A percentile compares a stretch with the other conserved stretches of the same genome.
These are phyloP conservation scores for Uncinocarpus reesii DNA, from an alignment of 2,329 filamentous ascomycete species.

Conservation along the genomic window DNA sequence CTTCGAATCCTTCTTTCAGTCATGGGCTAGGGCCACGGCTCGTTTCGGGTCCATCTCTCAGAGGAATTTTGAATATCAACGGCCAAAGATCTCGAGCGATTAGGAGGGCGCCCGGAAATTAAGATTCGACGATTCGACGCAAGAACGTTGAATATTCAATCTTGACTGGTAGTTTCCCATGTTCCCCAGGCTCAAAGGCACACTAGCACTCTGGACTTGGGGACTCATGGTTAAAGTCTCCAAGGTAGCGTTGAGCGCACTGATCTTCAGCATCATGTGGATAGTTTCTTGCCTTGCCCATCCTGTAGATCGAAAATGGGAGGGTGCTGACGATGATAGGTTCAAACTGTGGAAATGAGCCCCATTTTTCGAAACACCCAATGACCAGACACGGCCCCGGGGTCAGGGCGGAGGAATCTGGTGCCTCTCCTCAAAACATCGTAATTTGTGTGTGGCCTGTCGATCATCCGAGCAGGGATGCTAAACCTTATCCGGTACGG, in stretches of 20 bases:
- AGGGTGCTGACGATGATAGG: not conserved
- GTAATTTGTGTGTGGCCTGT: constrained; percentile 1
- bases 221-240: too few species aligned
- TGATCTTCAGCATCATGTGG: constrained; percentile 5
- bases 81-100: too few species aligned
- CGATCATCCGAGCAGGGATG: constrained; percentile 6
- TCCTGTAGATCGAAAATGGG: not conserved
- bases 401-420: not conserved
- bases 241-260: too few species aligned
- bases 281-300: not conserved
- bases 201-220: too few species aligned
- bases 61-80: not conserved
- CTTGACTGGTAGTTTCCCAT: too few species aligned
- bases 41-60: not conserved
- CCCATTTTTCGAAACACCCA: too few species aligned
- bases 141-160: too few species aligned
- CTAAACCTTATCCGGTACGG: not conserved
- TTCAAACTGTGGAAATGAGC: not conserved
- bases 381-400: not conserved
- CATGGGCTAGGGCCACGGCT: constrained; percentile 3
- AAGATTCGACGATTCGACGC: too few species aligned
- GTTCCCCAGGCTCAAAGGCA: too few species aligned
- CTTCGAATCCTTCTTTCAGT: not conserved
- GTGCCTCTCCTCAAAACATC: not conserved
- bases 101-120: too few species aligned